Conservation (phyloP, 1,139 yeast genomes). For the Taphrina populina region DNA sequence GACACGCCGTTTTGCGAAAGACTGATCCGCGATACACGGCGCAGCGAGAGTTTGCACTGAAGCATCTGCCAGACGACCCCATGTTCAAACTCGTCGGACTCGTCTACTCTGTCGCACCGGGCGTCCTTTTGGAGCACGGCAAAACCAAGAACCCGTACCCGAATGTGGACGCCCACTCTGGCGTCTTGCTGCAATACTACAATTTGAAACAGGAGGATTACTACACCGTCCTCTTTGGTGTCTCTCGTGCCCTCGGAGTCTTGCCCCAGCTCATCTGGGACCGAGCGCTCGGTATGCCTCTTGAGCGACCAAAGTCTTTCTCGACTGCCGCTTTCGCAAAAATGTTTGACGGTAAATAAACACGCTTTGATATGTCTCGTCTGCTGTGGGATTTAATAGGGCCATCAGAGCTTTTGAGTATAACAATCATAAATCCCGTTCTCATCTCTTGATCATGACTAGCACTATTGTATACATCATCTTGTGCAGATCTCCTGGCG, state of each 20-base stretch:
- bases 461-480: background rate
- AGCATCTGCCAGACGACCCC: conserved; percentile 56
- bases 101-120: conserved; percentile 94
- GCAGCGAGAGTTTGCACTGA: conserved; percentile 92
- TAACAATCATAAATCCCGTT: background rate
- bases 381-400: background rate
- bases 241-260: conserved; percentile 88
- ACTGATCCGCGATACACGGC: conserved; percentile 98
- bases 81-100: conserved; percentile 78
- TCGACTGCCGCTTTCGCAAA: conserved; percentile 51
- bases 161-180: conserved; percentile 96
- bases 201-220: conserved; percentile 92
- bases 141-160: conserved; percentile 99
- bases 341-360: conserved; percentile 39
- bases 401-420: background rate
- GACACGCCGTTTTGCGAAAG: conserved; percentile 94
- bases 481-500: conserved; percentile 8
- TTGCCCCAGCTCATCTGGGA: conserved; percentile 59
- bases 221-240: conserved; percentile 98
- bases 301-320: conserved; percentile 62
- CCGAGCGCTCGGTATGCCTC: conserved; percentile 59
- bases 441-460: background rate
- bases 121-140: conserved; percentile 92
- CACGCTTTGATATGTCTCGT: background rate
- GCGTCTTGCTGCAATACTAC: conserved; percentile 94